Evolutionary conservation across 169 alveolate genomes (phyloP).

Genomic region (Perkinsus chesapeaki): DNA sequence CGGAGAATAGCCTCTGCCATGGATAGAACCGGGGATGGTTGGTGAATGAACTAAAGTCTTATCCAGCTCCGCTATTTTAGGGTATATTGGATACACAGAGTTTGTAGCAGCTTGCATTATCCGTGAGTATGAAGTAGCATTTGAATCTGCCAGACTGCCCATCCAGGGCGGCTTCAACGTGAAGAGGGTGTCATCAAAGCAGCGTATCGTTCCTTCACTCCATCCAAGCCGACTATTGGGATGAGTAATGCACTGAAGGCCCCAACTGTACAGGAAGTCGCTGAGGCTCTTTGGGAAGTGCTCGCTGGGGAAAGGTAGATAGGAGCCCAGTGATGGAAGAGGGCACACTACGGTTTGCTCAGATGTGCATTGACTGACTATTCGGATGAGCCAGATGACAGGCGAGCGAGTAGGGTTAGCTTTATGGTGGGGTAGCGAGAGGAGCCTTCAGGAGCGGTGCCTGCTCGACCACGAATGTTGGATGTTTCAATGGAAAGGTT

Average conservation of each 20-base stretch:
- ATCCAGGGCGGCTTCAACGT: not conserved
- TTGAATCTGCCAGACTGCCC: not conserved
- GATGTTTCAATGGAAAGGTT: not conserved
- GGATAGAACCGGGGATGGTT: too few species aligned
- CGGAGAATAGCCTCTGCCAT: not conserved
- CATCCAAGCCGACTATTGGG: too few species aligned
- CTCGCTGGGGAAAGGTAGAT: not conserved
- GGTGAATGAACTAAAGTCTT: not conserved
- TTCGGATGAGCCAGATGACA: not conserved
- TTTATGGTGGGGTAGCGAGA: not conserved
- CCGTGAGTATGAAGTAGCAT: not conserved
- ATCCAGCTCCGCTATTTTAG: too few species aligned
- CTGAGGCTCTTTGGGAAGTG: not conserved
- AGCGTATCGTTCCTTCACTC: not conserved
- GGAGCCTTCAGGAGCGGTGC: not conserved
- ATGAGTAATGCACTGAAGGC: too few species aligned
- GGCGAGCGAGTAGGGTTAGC: not conserved
- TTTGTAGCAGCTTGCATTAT: conserved; percentile 40
- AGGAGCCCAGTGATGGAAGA: not conserved
- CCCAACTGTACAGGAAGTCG: not conserved
- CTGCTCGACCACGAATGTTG: not conserved
- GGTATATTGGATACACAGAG: conserved; percentile 46
- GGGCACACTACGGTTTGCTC: too few species aligned
- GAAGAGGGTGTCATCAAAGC: not conserved
- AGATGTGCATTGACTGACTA: not conserved